phyloP scores from a whole-genome alignment of 768 basidiomycete species.

The Lentinula guzmanii region DNA sequence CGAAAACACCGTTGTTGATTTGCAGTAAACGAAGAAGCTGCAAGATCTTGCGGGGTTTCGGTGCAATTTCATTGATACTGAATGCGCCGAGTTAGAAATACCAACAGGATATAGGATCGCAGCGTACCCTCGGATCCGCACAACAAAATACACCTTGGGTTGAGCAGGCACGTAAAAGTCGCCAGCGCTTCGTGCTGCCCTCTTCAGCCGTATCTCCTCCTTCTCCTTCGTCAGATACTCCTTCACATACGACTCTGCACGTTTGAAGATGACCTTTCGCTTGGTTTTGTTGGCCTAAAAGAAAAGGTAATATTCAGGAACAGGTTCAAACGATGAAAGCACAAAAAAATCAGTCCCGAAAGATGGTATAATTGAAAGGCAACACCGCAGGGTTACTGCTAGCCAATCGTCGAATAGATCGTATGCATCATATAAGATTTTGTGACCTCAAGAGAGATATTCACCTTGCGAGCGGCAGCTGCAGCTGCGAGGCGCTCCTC shows the following conservation, averaged over 20 bases:
- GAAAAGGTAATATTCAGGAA: constrained; percentile 3
- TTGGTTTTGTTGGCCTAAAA: constrained; percentile 79
- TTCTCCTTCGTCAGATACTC: constrained; percentile 90
- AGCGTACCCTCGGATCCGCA: constrained; percentile 93
- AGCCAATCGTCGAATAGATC: constrained; percentile 71
- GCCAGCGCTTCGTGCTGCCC: constrained; percentile 83
- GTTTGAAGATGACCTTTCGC: constrained; percentile 98
- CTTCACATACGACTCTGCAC: constrained; percentile 96
- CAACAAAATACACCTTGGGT: constrained; percentile 95
- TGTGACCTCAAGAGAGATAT: neutral
- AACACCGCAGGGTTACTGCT: constrained; percentile 65
- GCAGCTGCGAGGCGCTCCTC: constrained; percentile 89
- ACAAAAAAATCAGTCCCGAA: constrained; percentile 68
- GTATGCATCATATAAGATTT: constrained; percentile 74
- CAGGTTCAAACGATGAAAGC: neutral
- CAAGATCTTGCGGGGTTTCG: constrained; percentile 98
- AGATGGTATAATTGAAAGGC: constrained; percentile 87
- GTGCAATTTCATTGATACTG: constrained; percentile 99
- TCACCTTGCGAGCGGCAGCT: constrained; percentile 82
- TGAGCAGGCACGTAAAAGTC: constrained; percentile 98
- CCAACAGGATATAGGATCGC: neutral
- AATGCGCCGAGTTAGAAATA: neutral
- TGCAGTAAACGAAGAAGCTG: constrained; percentile 98
- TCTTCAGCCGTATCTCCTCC: constrained; percentile 94
- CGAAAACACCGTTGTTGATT: constrained; percentile 99